Evolutionary conservation across 1,284 basidiomycete genomes (phyloP).

Genomic region (Leccinum subfulvum): DNA sequence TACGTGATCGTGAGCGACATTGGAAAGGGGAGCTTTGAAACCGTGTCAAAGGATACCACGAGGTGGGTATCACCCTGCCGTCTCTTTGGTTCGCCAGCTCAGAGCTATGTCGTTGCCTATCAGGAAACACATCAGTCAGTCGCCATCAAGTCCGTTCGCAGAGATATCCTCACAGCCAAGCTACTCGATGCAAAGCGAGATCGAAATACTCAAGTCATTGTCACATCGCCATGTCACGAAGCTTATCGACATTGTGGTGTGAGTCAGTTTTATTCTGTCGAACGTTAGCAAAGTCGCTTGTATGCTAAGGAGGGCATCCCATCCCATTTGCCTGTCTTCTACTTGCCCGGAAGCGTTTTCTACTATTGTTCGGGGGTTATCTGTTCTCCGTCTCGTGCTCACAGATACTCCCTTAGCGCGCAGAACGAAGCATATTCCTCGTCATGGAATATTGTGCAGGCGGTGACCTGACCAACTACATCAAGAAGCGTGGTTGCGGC

Average conservation of each 20-base stretch:
- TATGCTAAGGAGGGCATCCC: not conserved
- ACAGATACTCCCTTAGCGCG: conserved; percentile 59
- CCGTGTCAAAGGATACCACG: conserved; percentile 90
- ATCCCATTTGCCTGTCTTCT: not conserved
- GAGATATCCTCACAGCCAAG: conserved; percentile 87
- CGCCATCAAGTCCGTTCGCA: conserved; percentile 94
- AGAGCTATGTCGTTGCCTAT: conserved; percentile 11
- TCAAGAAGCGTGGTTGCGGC: conserved; percentile 89
- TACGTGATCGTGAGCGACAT: conserved; percentile 73
- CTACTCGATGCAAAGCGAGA: conserved; percentile 97
- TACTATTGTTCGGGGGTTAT: not conserved
- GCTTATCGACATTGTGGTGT: conserved; percentile 86
- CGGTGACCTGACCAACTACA: conserved; percentile 94
- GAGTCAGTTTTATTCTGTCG: conserved; percentile 25
- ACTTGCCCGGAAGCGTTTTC: not conserved
- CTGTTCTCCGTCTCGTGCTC: conserved; percentile 7
- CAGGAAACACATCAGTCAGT: conserved; percentile 80
- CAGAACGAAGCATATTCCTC: conserved; percentile 91
- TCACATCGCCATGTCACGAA: conserved; percentile 93
- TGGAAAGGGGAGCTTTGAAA: conserved; percentile 92
- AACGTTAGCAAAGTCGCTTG: conserved; percentile 1
- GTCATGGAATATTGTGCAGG: conserved; percentile 98
- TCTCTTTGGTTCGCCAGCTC: not conserved
- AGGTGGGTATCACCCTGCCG: conserved; percentile 48
- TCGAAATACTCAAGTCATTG: conserved; percentile 92